Evolutionary conservation across 2,329 filamentous ascomycete genomes (phyloP).

Genomic region (Trichoderma atrobrunneum): DNA sequence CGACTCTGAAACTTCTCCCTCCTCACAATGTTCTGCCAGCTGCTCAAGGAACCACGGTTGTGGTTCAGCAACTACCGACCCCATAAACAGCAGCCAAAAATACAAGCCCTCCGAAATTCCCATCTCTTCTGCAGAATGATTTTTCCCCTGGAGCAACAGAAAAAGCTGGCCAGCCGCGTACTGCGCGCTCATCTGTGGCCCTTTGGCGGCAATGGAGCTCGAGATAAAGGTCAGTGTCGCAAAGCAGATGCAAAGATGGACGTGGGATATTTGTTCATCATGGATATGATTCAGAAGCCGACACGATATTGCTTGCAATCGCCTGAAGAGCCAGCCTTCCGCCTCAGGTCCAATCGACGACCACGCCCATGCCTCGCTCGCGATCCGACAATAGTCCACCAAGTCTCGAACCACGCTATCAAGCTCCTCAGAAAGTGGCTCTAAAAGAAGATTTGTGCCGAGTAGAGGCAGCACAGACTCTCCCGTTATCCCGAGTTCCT

Average conservation of each 20-base stretch:
- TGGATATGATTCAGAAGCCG: background rate
- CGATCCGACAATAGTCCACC: background rate
- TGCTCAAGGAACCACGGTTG: background rate
- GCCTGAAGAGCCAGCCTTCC: background rate
- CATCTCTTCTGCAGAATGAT: background rate
- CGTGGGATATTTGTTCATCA: background rate
- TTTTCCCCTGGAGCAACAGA: background rate
- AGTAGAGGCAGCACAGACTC: background rate
- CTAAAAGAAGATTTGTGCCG: background rate
- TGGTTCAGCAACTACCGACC: background rate
- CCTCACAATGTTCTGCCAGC: background rate
- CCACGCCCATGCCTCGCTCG: background rate
- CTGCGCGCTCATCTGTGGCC: background rate
- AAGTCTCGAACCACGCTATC: background rate
- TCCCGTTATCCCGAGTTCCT: background rate
- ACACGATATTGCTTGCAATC: background rate
- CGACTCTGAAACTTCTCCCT: background rate
- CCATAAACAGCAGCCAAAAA: background rate
- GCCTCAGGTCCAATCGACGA: background rate
- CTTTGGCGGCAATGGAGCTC: background rate
- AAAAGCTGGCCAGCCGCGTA: background rate
- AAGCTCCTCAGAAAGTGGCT: background rate
- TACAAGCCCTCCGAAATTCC: background rate
- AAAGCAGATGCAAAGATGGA: background rate
- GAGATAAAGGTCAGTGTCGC: background rate